Percentiles rank a stretch among this genome's conserved stretches.
Evolutionary conservation across 2,329 filamentous ascomycete species (phyloP).

Genomic region (Epichloe bromicola): DNA sequence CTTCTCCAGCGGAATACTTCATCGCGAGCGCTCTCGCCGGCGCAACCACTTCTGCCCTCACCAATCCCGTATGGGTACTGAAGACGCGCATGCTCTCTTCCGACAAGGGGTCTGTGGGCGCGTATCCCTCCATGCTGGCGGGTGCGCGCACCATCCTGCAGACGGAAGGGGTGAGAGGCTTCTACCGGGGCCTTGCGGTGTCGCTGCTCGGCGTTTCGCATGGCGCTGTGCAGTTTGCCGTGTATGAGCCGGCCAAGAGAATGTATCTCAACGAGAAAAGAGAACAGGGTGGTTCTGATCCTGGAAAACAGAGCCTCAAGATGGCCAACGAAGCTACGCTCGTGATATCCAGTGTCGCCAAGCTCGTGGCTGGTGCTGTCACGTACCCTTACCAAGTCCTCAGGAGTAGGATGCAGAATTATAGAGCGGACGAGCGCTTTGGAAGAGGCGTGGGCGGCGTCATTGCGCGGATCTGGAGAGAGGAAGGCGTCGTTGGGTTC

Average conservation of each 20-base stretch:
- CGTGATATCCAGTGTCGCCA: constrained; percentile 66
- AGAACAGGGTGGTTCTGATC: neutral
- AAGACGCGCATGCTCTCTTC: constrained; percentile 95
- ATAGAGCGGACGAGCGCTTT: constrained; percentile 65
- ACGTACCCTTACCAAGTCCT: constrained; percentile 96
- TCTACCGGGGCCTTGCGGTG: constrained; percentile 78
- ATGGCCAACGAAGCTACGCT: constrained; percentile 66
- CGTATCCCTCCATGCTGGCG: constrained; percentile 65
- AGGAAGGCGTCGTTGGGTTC: constrained; percentile 72
- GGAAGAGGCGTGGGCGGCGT: constrained; percentile 59
- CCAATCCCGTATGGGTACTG: constrained; percentile 95
- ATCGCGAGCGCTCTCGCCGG: constrained; percentile 59
- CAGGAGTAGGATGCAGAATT: constrained; percentile 76
- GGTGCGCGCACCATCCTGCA: constrained; percentile 55
- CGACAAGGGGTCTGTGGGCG: constrained; percentile 58
- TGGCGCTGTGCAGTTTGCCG: constrained; percentile 89
- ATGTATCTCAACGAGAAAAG: constrained; percentile 30
- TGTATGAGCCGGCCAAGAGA: constrained; percentile 63
- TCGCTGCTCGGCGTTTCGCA: constrained; percentile 80
- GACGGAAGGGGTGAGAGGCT: constrained; percentile 63
- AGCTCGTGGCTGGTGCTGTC: constrained; percentile 75
- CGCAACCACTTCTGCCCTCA: constrained; percentile 63
- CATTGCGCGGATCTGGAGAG: constrained; percentile 56
- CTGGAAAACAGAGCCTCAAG: neutral
- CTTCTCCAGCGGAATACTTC: constrained; percentile 61